Conservation (phyloP, 2,329 filamentous ascomycete species). For the Emericellopsis atlantica region DNA sequence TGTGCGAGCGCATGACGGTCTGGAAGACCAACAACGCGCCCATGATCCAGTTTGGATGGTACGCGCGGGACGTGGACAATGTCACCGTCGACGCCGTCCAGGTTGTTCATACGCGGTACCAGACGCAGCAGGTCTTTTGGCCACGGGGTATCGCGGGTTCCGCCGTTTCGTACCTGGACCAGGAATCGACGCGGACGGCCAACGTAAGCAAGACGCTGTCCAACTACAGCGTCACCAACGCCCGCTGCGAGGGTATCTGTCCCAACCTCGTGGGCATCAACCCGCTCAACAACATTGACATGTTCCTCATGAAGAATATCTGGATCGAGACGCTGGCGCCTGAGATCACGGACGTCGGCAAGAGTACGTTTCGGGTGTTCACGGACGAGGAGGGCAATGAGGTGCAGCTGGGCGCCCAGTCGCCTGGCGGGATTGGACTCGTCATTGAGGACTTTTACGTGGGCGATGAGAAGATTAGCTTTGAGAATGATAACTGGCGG, state of each 20-base stretch:
- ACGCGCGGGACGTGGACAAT: constrained; percentile 11
- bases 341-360: constrained; percentile 2
- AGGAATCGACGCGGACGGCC: constrained; percentile 4
- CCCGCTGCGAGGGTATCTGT: constrained; percentile 8
- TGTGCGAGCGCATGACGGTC: constrained; percentile 9
- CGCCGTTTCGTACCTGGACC: constrained; percentile 5
- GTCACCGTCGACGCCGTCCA: constrained; percentile 13
- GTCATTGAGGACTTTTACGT: constrained; percentile 7
- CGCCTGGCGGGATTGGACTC: constrained; percentile 4
- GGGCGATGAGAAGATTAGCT: constrained; percentile 6
- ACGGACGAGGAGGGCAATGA: constrained; percentile 4
- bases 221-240: constrained; percentile 7
- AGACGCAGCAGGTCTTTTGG: constrained; percentile 2
- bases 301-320: constrained; percentile 5
- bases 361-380: constrained; percentile 5
- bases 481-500: constrained; percentile 6
- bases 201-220: constrained; percentile 4
- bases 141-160: constrained; percentile 5
- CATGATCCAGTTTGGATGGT: constrained; percentile 21
- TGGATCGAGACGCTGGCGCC: constrained; percentile 4
- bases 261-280: constrained; percentile 7
- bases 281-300: constrained; percentile 8
- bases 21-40: constrained; percentile 19
- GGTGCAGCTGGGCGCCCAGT: constrained; percentile 5
- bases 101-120: constrained; percentile 12